Evolutionary conservation across 192 early-diverging fungal genomes (phyloP), one percentile per base, ranked within the genome.

Genomic region (Pilobolus umbonatus): DNA sequence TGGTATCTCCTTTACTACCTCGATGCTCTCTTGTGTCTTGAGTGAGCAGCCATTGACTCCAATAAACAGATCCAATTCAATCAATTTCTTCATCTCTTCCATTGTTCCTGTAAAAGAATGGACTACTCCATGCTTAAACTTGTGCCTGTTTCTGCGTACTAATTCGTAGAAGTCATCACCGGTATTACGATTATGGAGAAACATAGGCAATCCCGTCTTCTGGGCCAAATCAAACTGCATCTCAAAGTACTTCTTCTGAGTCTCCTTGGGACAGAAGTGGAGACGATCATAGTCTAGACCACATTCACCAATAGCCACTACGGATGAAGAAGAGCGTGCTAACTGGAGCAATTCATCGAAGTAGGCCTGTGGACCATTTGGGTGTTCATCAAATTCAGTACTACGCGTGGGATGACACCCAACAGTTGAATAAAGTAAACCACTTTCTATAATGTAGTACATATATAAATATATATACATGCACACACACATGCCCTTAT

Each of bases 11-110:
- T 69, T 76, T 2, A 85, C 82, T 0, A 88, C 87, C 2, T 83
- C 76, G 10, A 98, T 48, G 61, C 93, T 95, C 32, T 92, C 92
- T 38, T 84, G 74, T 2, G 92, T 93, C 68, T 95, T 95, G 21
- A 95, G 63, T 11, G 91, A 94, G 69, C 96, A 98, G 0, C 96
- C 96, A 62, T 95, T 98, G 65, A 98, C 80, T n/a, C 96, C 94
- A 68, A 98, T 89, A 68, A 85, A 89, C 19, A 96, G 72, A 2
- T 79, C 91, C 36, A 94, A 68, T 5, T 82, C 75, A 29, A 90
- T 59, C 25, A 79, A 67, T 32, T 76, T 52, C 46, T 82, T 66
- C 67, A 84, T 73, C 55, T 91, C 89, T 8, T 81, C 85, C 2
- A 80, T 30, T 0, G 79, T 67, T 14, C 90, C 94, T 9, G 91